Base-by-base conservation (phyloP, 106 monocot species). In the Posidonia australis region DNA sequence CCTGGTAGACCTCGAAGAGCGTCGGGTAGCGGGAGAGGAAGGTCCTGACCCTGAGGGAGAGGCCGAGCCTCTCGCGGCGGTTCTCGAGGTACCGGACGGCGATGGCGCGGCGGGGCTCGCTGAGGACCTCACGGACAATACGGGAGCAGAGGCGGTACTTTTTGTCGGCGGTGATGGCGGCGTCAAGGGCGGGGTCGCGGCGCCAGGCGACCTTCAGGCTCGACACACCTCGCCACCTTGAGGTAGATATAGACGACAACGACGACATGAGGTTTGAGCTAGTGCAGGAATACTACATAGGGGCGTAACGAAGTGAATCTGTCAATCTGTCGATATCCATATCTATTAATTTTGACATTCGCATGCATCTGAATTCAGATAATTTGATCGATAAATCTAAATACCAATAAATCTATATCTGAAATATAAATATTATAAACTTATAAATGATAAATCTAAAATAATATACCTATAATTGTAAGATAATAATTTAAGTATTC, bases 191-290 rank as follows among this genome's bases (percentile, higher is more conserved):
- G 18, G 42, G 44, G 72, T 94, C 89, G 19, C 74, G 77, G 24
- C 78, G 75, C 89, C 94, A 94, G 21, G 79, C 66, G 1, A 94
- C 86, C 72, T 86, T 94, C 14, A 94, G 78, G 82, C 80, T 84
- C 10, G 84, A 86, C 13, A 74, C 46, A 16, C 66, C 66, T 18
- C 66, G 66, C 66, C 66, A 66, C 30, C 32, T 20, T 26, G 64
- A 64, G 30, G 29, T 29, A 6, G 59, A 31, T 1, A 59, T 6
- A 6, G 11, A 29, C 13, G 31, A 11, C 4, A 1, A 3, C 10
- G 59, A 59, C 24, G 17, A 16, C 48, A 49, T 49, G 7, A 7
- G 36, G 36, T 36, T 36, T 36, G 36, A 36, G 36, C 36, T 36
- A n/a, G n/a, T n/a, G n/a, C n/a, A n/a, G n/a, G n/a, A n/a, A n/a